A percentile compares a stretch with the other conserved stretches of the same genome.
Conservation (phyloP, 139 green algal genomes). For the Auxenochlorella pyrenoidosa region DNA sequence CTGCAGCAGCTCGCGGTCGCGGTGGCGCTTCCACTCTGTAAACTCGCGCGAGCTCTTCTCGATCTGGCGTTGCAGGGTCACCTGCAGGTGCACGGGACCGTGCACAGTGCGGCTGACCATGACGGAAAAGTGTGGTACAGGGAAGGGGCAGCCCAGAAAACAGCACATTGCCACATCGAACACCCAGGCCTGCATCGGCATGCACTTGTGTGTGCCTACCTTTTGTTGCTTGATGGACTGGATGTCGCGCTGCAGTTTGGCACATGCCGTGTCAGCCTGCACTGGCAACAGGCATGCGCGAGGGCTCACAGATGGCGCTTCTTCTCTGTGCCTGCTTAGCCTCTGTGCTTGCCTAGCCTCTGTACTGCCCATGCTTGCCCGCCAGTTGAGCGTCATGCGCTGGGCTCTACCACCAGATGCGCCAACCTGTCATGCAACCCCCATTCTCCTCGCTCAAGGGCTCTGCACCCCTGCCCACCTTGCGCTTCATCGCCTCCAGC, state of each 20-base stretch:
- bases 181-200: background rate
- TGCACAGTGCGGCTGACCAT: background rate
- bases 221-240: conserved; percentile 85
- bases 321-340: too few relatives aligned
- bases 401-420: too few relatives aligned
- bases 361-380: too few relatives aligned
- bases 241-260: conserved; percentile 81
- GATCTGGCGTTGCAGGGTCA: conserved; percentile 61
- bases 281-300: too few relatives aligned
- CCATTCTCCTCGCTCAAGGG: too few relatives aligned
- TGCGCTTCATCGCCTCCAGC: conserved; percentile 56
- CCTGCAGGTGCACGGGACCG: conserved; percentile 40
- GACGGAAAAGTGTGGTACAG: background rate
- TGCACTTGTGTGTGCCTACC: conserved; percentile 24
- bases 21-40: conserved; percentile 53
- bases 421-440: too few relatives aligned
- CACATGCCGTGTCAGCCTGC: conserved; percentile 48
- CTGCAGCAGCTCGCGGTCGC: conserved; percentile 76
- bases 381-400: too few relatives aligned
- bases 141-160: too few relatives aligned
- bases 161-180: background rate
- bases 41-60: conserved; percentile 65
- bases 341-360: too few relatives aligned
- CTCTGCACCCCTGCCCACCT: too few relatives aligned
- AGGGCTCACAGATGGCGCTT: too few relatives aligned